Percentiles rank a stretch among this genome's conserved stretches.
Conservation (phyloP, 345 rosid genomes). For the Eutrema japonicum region DNA sequence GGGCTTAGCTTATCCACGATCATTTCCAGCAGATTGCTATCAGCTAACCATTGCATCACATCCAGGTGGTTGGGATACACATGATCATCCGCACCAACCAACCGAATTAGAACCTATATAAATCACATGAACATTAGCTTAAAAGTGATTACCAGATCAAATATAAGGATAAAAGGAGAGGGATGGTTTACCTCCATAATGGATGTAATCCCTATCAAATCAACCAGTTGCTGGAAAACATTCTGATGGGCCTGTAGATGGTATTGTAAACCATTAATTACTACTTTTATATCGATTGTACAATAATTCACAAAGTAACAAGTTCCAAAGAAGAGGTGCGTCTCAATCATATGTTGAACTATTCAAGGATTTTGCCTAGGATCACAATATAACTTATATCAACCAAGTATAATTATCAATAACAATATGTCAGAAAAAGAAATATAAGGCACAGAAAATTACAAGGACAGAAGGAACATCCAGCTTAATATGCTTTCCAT, state of each 20-base stretch:
- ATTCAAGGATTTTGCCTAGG: constrained; percentile 14
- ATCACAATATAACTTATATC: not conserved
- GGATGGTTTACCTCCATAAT: constrained; percentile 83
- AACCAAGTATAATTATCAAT: not conserved
- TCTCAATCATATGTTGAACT: constrained; percentile 1
- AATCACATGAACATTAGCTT: constrained; percentile 28
- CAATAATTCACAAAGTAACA: constrained; percentile 33
- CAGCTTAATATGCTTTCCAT: not conserved
- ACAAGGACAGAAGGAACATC: constrained; percentile 10
- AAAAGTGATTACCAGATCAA: constrained; percentile 19
- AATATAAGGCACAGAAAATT: constrained; percentile 20
- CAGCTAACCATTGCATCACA: constrained; percentile 99
- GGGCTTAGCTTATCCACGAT: constrained; percentile 92
- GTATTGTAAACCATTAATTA: constrained; percentile 22
- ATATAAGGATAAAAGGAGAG: constrained; percentile 10
- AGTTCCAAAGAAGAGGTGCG: constrained; percentile 6
- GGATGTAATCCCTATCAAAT: constrained; percentile 96
- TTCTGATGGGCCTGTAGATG: constrained; percentile 81
- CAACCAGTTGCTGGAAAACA: constrained; percentile 83
- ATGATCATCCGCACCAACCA: constrained; percentile 96
- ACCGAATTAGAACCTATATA: constrained; percentile 79
- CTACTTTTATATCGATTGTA: constrained; percentile 4
- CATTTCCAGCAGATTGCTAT: constrained; percentile 92
- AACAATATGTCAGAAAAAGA: not conserved
- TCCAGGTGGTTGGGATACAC: constrained; percentile 90